Conservation (phyloP, 164 flowering plant species). For the Paratinospora sagittata region DNA sequence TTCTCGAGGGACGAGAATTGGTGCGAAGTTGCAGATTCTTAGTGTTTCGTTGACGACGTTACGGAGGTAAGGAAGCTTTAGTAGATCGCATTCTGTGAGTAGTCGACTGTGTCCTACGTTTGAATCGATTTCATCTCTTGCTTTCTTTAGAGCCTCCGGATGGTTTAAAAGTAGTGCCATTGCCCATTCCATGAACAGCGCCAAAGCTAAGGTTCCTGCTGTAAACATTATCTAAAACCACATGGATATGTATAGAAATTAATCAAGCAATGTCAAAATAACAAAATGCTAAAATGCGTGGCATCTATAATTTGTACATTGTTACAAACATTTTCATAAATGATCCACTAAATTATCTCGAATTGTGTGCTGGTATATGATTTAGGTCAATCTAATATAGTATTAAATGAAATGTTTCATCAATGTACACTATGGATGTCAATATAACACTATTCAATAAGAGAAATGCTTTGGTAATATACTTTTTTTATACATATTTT, state of each 20-base stretch:
- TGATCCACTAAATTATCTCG: no score
- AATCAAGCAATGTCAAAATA: no score
- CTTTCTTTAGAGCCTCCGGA: not conserved
- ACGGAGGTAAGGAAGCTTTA: constrained; percentile 6
- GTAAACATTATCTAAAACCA: constrained; percentile 4
- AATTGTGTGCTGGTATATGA: no score
- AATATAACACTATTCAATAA: no score
- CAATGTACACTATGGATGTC: no score
- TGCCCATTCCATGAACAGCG: constrained; percentile 4
- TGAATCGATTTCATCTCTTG: not conserved
- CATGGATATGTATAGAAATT: not conserved
- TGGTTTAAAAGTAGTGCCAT: constrained; percentile 3
- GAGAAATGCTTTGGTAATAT: no score
- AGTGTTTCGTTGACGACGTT: constrained; percentile 10
- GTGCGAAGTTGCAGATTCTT: not conserved
- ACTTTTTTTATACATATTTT: no score
- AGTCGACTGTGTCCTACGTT: not conserved
- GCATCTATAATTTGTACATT: no score
- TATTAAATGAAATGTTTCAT: no score
- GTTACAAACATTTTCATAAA: no score
- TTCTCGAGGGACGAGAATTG: constrained; percentile 3
- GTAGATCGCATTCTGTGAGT: constrained; percentile 2
- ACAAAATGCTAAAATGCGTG: no score
- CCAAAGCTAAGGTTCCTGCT: not conserved
- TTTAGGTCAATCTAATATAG: no score